These are phyloP conservation scores for barrel medic (Medicago truncatula) DNA, from an alignment of 306 rosid species.

Conservation along the genomic window MtrunA17r5.0-ANR NC_053049.1:15207001-15207500, in stretches of 20 bases:
- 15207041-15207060: background rate
- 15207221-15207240: background rate
- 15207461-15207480: too few species aligned
- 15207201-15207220: background rate
- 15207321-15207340: slow-evolving; percentile 3
- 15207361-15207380: background rate
- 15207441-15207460: too few species aligned
- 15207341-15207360: background rate
- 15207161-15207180: slow-evolving; percentile 3
- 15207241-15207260: slow-evolving; percentile 5
- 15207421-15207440: background rate
- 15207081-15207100: slow-evolving; percentile 7
- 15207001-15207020: background rate
- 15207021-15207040: background rate
- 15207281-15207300: background rate
- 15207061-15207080: slow-evolving; percentile 25
- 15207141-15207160: slow-evolving; percentile 6
- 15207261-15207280: background rate
- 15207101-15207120: background rate
- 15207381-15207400: slow-evolving; percentile 5
- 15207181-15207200: background rate
- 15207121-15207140: background rate
- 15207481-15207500: too few species aligned
- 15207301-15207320: slow-evolving; percentile 3
- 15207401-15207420: background rate